Conservation (phyloP, 306 rosid species). For the Cicer bijugum region DNA sequence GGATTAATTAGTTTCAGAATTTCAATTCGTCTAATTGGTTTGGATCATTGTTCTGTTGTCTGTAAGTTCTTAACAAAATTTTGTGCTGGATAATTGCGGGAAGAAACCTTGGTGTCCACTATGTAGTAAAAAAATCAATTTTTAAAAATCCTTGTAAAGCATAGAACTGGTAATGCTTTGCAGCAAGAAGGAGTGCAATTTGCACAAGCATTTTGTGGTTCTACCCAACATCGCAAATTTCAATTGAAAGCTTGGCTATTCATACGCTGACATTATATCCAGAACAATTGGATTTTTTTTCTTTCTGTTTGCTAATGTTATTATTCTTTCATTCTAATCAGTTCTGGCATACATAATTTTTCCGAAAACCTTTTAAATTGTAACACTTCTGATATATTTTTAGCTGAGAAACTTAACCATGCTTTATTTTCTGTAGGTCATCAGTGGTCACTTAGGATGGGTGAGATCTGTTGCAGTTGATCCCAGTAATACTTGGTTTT, state of each 20-base stretch:
- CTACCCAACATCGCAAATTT: slow-evolving; percentile 17
- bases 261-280: slow-evolving; percentile 3
- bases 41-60: not conserved
- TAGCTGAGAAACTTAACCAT: slow-evolving; percentile 18
- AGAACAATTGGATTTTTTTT: not conserved
- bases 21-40: not conserved
- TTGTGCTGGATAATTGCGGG: not conserved
- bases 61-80: not conserved
- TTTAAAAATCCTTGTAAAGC: not conserved
- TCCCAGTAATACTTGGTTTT: slow-evolving; percentile 96
- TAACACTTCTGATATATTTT: slow-evolving; percentile 23
- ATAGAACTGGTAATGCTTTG: slow-evolving; percentile 3
- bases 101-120: slow-evolving; percentile 11
- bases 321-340: slow-evolving; percentile 23
- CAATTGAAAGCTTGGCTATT: slow-evolving; percentile 1
- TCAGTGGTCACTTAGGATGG: slow-evolving; percentile 99
- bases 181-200: slow-evolving; percentile 25
- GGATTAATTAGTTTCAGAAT: slow-evolving; percentile 11
- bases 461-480: slow-evolving; percentile 96
- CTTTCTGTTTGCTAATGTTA: slow-evolving; percentile 7
- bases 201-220: slow-evolving; percentile 31
- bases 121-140: not conserved
- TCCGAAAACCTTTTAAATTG: slow-evolving; percentile 21
- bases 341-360: slow-evolving; percentile 1
- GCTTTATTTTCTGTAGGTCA: slow-evolving; percentile 63